Evolutionary conservation across 371 early-diverging fungal species (phyloP).

Genomic region (Sporodiniella umbellata): DNA sequence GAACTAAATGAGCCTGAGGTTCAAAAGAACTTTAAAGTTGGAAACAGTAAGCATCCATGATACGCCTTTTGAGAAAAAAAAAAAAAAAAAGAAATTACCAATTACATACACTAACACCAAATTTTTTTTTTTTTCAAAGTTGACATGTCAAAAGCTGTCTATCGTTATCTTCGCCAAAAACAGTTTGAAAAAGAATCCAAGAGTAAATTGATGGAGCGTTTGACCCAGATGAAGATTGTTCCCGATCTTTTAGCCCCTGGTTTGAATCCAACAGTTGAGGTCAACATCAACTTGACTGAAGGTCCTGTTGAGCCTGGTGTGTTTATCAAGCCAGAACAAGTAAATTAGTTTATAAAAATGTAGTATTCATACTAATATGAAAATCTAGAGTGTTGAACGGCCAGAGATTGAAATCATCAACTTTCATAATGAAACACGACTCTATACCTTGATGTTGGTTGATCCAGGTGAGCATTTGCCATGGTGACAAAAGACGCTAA

Average conservation of each 20-base stretch:
- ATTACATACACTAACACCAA: too few relatives aligned
- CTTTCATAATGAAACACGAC: conserved; percentile 65
- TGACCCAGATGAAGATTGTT: conserved; percentile 77
- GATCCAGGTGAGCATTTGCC: conserved; percentile 67
- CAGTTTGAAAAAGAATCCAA: conserved; percentile 64
- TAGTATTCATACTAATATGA: too few relatives aligned
- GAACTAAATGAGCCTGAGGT: conserved; percentile 71
- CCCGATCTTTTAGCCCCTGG: conserved; percentile 70
- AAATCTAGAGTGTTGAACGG: conserved; percentile 46
- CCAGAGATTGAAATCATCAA: conserved; percentile 59
- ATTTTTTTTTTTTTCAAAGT: conserved; percentile 18
- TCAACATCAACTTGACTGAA: conserved; percentile 42
- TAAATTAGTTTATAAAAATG: too few relatives aligned
- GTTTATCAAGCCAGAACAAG: conserved; percentile 49
- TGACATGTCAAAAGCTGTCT: conserved; percentile 72
- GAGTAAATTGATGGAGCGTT: conserved; percentile 65
- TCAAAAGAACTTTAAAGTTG: conserved; percentile 62
- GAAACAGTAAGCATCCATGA: conserved; percentile 35
- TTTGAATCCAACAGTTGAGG: conserved; percentile 45
- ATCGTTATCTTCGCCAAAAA: conserved; percentile 65
- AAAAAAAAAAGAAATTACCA: too few relatives aligned
- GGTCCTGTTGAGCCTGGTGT: conserved; percentile 55
- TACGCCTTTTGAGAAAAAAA: too few relatives aligned
- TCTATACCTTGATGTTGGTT: conserved; percentile 72
- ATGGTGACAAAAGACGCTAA: too few relatives aligned